Evolutionary conservation across 75 land plant genomes (phyloP).

Genomic region (Cryptomeria japonica): DNA sequence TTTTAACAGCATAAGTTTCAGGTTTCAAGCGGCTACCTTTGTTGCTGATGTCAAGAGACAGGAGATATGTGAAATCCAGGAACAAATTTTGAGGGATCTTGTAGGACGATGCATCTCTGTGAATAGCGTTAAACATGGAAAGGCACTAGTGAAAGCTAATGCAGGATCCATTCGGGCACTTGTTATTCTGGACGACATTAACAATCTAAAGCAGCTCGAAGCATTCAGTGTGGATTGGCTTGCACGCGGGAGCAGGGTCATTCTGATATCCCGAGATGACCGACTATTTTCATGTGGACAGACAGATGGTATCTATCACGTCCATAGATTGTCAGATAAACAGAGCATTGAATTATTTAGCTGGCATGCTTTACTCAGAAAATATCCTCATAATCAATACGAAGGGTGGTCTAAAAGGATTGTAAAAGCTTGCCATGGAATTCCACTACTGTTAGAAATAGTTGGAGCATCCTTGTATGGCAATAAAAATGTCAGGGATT

Average conservation of each 20-base stretch:
- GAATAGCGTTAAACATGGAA: neutral
- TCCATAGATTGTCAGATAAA: too few relatives aligned
- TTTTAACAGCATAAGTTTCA: neutral
- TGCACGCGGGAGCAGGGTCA: too few relatives aligned
- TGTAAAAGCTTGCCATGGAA: too few relatives aligned
- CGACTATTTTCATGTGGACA: neutral
- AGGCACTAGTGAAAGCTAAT: neutral
- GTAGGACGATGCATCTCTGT: neutral
- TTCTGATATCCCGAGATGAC: too few relatives aligned
- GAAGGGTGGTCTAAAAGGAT: neutral
- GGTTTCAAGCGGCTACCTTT: conserved; percentile 6
- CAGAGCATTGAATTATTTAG: neutral
- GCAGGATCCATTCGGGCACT: too few relatives aligned
- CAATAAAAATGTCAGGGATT: too few relatives aligned
- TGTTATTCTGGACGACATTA: too few relatives aligned
- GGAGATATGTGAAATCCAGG: neutral
- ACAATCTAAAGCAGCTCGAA: too few relatives aligned
- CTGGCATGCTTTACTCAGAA: neutral
- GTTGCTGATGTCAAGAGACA: neutral
- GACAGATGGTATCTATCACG: neutral
- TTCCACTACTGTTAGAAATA: too few relatives aligned
- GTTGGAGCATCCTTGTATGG: too few relatives aligned
- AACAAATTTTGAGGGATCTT: neutral
- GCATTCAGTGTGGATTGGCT: too few relatives aligned
- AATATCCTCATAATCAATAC: neutral